Evolutionary conservation across 2,329 filamentous ascomycete genomes (phyloP).

Genomic region (Colletotrichum sp.): DNA sequence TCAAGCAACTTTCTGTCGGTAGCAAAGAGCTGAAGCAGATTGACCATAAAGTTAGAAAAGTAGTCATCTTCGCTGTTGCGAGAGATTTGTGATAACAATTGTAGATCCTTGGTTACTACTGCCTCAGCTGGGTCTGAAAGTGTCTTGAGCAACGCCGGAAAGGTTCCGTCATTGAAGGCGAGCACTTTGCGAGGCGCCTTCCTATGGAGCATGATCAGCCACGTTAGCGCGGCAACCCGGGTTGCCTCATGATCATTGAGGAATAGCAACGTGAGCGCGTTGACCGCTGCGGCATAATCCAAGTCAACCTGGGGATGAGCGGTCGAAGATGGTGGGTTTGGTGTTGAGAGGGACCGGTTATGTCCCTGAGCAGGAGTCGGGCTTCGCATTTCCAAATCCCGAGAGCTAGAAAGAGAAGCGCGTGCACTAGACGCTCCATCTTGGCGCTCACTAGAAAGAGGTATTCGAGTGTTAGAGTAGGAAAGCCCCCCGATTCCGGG

Average conservation of each 20-base stretch:
- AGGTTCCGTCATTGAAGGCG: constrained; percentile 96
- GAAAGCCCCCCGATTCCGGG: constrained; percentile 41
- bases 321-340: constrained; percentile 43
- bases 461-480: constrained; percentile 44
- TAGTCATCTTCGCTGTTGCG: constrained; percentile 97
- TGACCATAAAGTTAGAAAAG: constrained; percentile 98
- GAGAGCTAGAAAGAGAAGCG: constrained; percentile 56
- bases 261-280: constrained; percentile 90
- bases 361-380: constrained; percentile 52
- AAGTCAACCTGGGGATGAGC: constrained; percentile 69
- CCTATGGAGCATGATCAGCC: constrained; percentile 96
- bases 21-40: constrained; percentile 91
- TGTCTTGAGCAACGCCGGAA: constrained; percentile 94
- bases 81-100: constrained; percentile 94
- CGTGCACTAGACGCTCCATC: constrained; percentile 56
- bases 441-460: constrained; percentile 47
- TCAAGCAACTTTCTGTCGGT: constrained; percentile 92
- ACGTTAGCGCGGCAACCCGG: constrained; percentile 88
- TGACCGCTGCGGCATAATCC: constrained; percentile 96
- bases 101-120: constrained; percentile 92
- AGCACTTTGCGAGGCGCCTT: constrained; percentile 94
- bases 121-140: constrained; percentile 94
- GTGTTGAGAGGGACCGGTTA: constrained; percentile 51
- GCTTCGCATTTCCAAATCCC: constrained; percentile 59
- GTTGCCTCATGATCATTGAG: constrained; percentile 97